Conservation (phyloP, 2,329 filamentous ascomycete species). For the Aspergillus versicolor region DNA sequence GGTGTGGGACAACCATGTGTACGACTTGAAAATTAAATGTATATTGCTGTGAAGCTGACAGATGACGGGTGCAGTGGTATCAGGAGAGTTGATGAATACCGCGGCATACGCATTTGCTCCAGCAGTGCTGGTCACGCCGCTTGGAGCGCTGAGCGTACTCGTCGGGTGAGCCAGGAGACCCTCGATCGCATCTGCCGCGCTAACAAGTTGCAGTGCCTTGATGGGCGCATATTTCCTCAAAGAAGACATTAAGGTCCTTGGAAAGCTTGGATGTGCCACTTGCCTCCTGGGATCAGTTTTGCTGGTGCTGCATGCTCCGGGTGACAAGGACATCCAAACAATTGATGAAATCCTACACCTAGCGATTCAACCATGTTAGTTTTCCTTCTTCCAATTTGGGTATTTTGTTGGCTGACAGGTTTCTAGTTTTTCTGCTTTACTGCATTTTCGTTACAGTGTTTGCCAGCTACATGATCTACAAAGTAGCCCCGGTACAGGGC, state of each 20-base stretch:
- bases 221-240: constrained; percentile 91
- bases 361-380: constrained; percentile 83
- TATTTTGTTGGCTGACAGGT: background rate
- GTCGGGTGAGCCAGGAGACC: constrained; percentile 61
- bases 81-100: constrained; percentile 96
- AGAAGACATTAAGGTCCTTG: constrained; percentile 81
- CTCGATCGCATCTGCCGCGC: constrained; percentile 14
- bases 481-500: constrained; percentile 81
- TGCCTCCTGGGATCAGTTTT: constrained; percentile 95
- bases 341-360: constrained; percentile 90
- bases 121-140: constrained; percentile 94
- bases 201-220: constrained; percentile 62
- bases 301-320: constrained; percentile 94
- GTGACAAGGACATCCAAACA: constrained; percentile 85
- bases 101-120: constrained; percentile 97
- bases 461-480: constrained; percentile 93
- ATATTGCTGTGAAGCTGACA: constrained; percentile 4
- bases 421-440: constrained; percentile 82
- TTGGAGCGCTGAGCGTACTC: constrained; percentile 89
- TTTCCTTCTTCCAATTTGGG: background rate
- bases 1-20: constrained; percentile 90
- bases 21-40: constrained; percentile 36
- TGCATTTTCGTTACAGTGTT: constrained; percentile 77
- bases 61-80: constrained; percentile 62
- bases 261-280: constrained; percentile 92